phyloP scores from a whole-genome alignment of 495 filamentous ascomycete species.

The Penicillium paxilli region DNA sequence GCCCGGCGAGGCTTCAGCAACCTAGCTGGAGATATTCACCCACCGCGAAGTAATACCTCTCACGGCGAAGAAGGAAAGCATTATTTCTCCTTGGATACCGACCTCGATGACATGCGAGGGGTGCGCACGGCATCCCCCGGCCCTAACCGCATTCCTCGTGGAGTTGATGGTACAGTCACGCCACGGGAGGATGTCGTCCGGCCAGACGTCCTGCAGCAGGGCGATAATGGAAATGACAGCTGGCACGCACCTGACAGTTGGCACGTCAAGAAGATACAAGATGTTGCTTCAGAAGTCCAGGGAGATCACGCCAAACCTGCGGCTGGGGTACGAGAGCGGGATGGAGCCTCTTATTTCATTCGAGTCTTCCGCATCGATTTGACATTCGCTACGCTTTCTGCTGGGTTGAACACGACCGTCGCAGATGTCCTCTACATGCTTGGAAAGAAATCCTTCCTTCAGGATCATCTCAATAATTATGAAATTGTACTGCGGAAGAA shows the following conservation, averaged over 20 bases:
- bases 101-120: constrained; percentile 80
- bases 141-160: constrained; percentile 9
- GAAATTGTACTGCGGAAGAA: constrained; percentile 94
- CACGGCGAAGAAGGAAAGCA: constrained; percentile 28
- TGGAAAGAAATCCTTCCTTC: constrained; percentile 86
- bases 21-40: constrained; percentile 33
- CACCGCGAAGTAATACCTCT: constrained; percentile 29
- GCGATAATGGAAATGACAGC: constrained; percentile 29
- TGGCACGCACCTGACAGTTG: constrained; percentile 96
- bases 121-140: constrained; percentile 44
- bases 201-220: constrained; percentile 20
- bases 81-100: constrained; percentile 76
- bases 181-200: constrained; percentile 37
- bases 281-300: constrained; percentile 55
- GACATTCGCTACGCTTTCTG: constrained; percentile 88
- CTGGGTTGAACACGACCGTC: constrained; percentile 77
- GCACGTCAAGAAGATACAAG: constrained; percentile 76
- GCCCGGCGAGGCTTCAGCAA: constrained; percentile 59
- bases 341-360: constrained; percentile 76
- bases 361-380: constrained; percentile 93
- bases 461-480: constrained; percentile 88
- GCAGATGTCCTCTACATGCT: constrained; percentile 79
- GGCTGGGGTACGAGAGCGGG: constrained; percentile 58
- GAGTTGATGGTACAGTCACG: constrained; percentile 43
- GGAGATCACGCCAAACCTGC: constrained; percentile 57